Conservation (phyloP, 2,329 filamentous ascomycete species). For the Fusarium chaquense region DNA sequence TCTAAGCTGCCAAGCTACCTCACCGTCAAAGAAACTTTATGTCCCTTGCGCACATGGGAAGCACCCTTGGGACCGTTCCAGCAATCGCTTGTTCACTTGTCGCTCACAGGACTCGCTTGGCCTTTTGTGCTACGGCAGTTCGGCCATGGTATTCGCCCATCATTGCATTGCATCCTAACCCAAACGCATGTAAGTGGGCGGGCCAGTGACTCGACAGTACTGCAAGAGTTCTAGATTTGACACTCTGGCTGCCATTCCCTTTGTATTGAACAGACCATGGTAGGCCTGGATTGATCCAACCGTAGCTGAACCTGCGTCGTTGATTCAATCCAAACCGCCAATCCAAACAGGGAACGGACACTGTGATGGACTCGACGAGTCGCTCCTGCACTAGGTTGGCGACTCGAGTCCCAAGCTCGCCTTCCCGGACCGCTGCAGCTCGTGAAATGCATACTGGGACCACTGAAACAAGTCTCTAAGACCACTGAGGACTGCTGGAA, state of each 20-base stretch:
- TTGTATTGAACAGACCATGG: slow-evolving; percentile 5
- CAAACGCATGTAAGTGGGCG: slow-evolving; percentile 15
- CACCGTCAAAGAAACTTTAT: slow-evolving; percentile 25
- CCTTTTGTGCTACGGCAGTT: slow-evolving; percentile 24
- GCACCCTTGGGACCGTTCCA: slow-evolving; percentile 21
- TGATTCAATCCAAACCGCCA: slow-evolving; percentile 34
- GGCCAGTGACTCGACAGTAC: slow-evolving; percentile 14
- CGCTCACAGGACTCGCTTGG: slow-evolving; percentile 21
- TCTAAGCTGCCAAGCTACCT: slow-evolving; percentile 12
- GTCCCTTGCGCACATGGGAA: slow-evolving; percentile 31
- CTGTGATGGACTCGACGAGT: slow-evolving; percentile 22
- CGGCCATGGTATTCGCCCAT: slow-evolving; percentile 7
- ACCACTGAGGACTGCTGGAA: slow-evolving; percentile 38
- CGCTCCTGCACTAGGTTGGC: slow-evolving; percentile 27
- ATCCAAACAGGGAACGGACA: slow-evolving; percentile 29
- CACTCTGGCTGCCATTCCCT: too few species aligned
- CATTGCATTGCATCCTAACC: slow-evolving; percentile 26
- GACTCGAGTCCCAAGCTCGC: slow-evolving; percentile 6
- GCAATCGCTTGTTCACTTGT: slow-evolving; percentile 11
- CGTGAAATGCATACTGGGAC: slow-evolving; percentile 40
- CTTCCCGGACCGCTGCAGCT: slow-evolving; percentile 33
- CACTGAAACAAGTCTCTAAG: slow-evolving; percentile 30
- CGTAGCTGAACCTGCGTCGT: slow-evolving; percentile 29
- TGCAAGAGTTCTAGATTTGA: slow-evolving; percentile 20
- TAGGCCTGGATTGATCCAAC: slow-evolving; percentile 9